Evolutionary conservation across 139 green algal genomes (phyloP), one percentile per base, ranked within the genome.

Genomic region (Zygnema cylindricum): DNA sequence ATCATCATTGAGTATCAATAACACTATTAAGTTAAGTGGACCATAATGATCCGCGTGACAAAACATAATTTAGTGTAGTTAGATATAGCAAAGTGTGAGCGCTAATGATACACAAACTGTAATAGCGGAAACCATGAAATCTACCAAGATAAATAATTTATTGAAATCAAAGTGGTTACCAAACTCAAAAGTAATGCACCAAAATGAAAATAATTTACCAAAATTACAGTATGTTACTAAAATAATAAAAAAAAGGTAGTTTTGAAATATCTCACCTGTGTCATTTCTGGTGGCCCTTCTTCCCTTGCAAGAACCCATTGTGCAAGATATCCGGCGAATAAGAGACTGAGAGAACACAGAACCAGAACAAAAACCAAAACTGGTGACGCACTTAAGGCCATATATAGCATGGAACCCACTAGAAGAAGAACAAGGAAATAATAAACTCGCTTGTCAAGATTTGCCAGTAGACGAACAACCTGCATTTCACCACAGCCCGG

Each of bases 251-350:
- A 40, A 21, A 35, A n/a, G n/a, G n/a, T n/a, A n/a, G n/a, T n/a
- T n/a, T n/a, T n/a, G n/a, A n/a, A n/a, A n/a, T 38, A 25, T 35
- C 82, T 85, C 43, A 95, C 90, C 49, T 93, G 87, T 42, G 86
- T 76, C 94, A 96, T 95, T 22, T 96, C 93, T 32, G 89, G 69
- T 0, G 92, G 93, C 0, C 94, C 94, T 69, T 96, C 94, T 81
- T 95, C 94, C 40, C 93, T 95, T 11, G 33, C 2, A 7, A 96
- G 86, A 39, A 96, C 94, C 94, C 94, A 96, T 7, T 39, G 39
- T 0, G 94, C 93, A 22, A 96, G 86, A 83, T 92, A 93, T 32
- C 71, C 75, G 22, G 93, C 89, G 76, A 96, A 96, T 36, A 76
- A 76, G 32, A 96, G 73, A 88, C 93, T 93, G 41, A 1, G 75